These are phyloP conservation scores for Neurospora sp. DNA, from an alignment of 2,329 filamentous ascomycete genomes.

Conservation along the genomic window DNA sequence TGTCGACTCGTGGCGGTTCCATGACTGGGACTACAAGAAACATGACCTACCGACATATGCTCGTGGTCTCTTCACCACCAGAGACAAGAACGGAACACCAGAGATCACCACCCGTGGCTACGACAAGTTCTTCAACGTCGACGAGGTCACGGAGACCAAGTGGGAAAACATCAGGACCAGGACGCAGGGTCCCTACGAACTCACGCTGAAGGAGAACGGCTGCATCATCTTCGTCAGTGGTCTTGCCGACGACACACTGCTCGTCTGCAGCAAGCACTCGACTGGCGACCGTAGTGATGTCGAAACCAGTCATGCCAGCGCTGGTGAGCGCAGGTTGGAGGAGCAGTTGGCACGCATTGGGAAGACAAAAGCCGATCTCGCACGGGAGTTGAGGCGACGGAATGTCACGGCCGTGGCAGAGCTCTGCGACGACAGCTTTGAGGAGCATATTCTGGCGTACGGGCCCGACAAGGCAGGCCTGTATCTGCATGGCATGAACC, in stretches of 20 bases:
- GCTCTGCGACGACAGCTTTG: constrained; percentile 90
- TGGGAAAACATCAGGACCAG: constrained; percentile 70
- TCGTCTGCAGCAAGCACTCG: constrained; percentile 99
- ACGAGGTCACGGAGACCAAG: constrained; percentile 70
- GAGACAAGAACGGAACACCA: constrained; percentile 48
- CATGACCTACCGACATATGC: constrained; percentile 80
- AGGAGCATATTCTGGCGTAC: constrained; percentile 94
- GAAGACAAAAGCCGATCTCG: constrained; percentile 70
- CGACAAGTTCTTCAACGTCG: constrained; percentile 97
- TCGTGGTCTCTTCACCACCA: constrained; percentile 85
- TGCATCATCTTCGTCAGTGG: constrained; percentile 97
- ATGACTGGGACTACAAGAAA: constrained; percentile 95
- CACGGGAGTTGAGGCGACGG: constrained; percentile 61
- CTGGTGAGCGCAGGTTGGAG: constrained; percentile 74
- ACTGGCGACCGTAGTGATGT: constrained; percentile 69
- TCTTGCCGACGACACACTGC: constrained; percentile 74
- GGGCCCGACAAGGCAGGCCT: constrained; percentile 73
- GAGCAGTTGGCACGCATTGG: constrained; percentile 68
- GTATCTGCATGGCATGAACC: constrained; percentile 92
- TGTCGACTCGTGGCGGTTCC: constrained; percentile 87
- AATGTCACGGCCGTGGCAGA: constrained; percentile 95
- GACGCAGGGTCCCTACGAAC: constrained; percentile 82
- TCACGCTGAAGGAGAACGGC: constrained; percentile 98
- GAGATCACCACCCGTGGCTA: constrained; percentile 88
- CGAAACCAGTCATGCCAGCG: constrained; percentile 70